These are phyloP conservation scores for Lyophyllum atratum DNA, from an alignment of 768 basidiomycete species.

Conservation along the genomic window DNA sequence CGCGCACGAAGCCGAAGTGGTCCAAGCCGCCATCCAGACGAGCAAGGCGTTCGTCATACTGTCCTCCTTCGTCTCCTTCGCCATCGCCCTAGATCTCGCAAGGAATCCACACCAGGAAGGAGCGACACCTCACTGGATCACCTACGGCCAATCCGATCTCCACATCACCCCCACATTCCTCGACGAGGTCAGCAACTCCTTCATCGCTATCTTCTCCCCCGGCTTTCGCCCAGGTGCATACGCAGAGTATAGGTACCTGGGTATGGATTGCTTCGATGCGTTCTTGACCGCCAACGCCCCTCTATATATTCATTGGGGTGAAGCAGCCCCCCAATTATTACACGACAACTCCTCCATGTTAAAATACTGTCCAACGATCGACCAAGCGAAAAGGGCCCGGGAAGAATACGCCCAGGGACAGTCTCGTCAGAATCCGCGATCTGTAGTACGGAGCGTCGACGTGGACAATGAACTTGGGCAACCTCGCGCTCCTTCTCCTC, in stretches of 20 bases:
- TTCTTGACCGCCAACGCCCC: background rate
- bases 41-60: background rate
- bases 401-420: too few species aligned
- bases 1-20: background rate
- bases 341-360: background rate
- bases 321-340: background rate
- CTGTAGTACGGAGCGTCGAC: too few species aligned
- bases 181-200: background rate
- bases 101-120: background rate
- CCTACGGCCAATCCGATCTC: background rate
- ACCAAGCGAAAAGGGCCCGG: background rate
- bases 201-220: background rate
- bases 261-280: background rate
- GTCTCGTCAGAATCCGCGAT: too few species aligned
- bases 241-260: background rate
- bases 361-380: background rate
- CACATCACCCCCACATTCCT: background rate
- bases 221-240: background rate
- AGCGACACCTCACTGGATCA: background rate
- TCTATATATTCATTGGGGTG: background rate
- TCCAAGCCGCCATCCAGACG: background rate
- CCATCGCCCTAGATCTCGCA: slow-evolving; percentile 7
- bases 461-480: too few species aligned
- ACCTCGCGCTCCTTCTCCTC: too few species aligned
- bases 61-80: background rate